These are phyloP conservation scores for Papiliotrema terrestris DNA, from an alignment of 1,284 basidiomycete species.

Conservation along the genomic window DNA sequence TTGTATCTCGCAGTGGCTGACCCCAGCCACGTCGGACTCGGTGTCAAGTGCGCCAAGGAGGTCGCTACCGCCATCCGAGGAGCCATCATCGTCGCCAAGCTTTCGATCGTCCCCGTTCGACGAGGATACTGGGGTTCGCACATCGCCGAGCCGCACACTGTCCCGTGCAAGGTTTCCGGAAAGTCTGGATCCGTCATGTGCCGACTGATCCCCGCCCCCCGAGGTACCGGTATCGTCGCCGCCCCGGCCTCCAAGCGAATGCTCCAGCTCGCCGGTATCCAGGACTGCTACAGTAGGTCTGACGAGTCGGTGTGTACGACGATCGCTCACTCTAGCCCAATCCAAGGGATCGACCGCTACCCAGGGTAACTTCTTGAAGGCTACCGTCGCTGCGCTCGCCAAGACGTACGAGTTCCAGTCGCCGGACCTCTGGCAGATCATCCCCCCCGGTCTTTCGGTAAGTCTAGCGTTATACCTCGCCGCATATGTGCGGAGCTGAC, in stretches of 20 bases:
- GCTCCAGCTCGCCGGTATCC: conserved; percentile 94
- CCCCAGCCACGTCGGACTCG: conserved; percentile 82
- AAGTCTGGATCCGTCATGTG: conserved; percentile 99
- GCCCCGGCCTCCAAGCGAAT: conserved; percentile 96
- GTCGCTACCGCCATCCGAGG: conserved; percentile 99
- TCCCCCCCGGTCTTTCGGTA: conserved; percentile 55
- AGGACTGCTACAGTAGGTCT: conserved; percentile 60
- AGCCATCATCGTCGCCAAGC: conserved; percentile 97
- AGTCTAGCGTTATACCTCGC: background rate
- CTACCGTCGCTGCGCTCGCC: conserved; percentile 94
- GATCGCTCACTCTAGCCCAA: conserved; percentile 60
- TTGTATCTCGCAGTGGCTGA: no score
- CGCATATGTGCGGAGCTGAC: background rate
- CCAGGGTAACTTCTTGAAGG: conserved; percentile 99
- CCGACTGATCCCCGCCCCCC: conserved; percentile 95
- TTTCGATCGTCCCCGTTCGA: conserved; percentile 95
- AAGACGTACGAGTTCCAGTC: conserved; percentile 96
- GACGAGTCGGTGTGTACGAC: conserved; percentile 8
- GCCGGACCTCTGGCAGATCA: conserved; percentile 95
- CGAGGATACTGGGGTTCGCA: conserved; percentile 99
- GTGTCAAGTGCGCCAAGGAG: conserved; percentile 99
- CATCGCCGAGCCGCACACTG: conserved; percentile 98
- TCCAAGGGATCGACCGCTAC: conserved; percentile 97
- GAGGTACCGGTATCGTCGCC: conserved; percentile 99
- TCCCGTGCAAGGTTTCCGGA: conserved; percentile 96